A percentile compares a stretch with the other conserved stretches of the same genome.
phyloP scores from a whole-genome alignment of 2,329 filamentous ascomycete genomes.

The Apiospora kogelbergensis region DNA sequence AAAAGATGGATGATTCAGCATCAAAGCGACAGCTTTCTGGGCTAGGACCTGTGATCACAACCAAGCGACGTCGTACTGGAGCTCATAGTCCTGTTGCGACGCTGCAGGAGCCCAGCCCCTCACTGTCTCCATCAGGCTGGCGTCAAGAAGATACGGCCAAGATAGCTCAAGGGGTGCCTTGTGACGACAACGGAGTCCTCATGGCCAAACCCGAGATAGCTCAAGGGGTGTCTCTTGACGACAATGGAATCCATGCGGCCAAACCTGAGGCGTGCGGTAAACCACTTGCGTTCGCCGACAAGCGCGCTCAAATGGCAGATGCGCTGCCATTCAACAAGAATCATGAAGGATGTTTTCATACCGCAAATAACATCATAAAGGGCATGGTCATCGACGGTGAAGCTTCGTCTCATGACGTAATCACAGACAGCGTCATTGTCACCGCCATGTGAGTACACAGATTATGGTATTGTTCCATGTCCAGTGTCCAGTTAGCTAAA shows the following conservation, averaged over 20 bases:
- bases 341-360: neutral
- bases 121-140: neutral
- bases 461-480: neutral
- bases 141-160: neutral
- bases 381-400: slow-evolving; percentile 3
- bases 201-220: neutral
- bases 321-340: neutral
- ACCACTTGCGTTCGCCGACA: neutral
- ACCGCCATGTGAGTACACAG: neutral
- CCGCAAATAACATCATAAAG: neutral
- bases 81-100: too few relatives aligned
- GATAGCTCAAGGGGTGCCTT: neutral
- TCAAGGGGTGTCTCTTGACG: accelerated
- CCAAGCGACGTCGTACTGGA: neutral
- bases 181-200: neutral
- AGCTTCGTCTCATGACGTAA: neutral
- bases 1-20: neutral
- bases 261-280: neutral
- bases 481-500: neutral
- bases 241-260: neutral
- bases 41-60: neutral
- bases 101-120: too few relatives aligned
- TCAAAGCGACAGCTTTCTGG: neutral
- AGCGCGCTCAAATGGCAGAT: neutral
- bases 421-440: neutral